Percentiles rank a stretch among this genome's conserved stretches.
Conservation (phyloP, 2,329 filamentous ascomycete species). For the Colletotrichum gloeosporioides region DNA sequence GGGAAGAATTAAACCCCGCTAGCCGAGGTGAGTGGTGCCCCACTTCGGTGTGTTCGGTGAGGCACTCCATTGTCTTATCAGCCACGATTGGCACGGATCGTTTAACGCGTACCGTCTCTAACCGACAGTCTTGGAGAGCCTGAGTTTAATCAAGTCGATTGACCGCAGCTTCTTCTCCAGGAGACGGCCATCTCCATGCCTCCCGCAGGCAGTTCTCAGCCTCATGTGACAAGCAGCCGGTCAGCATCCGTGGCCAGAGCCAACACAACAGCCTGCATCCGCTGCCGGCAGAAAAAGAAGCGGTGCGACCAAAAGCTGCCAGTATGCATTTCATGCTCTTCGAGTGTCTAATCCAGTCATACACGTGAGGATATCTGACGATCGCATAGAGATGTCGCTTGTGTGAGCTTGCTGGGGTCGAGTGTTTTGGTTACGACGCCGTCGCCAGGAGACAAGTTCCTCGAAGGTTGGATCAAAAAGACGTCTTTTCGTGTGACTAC, state of each 20-base stretch:
- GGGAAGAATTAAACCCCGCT: constrained; percentile 16
- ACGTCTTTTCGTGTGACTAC: neutral
- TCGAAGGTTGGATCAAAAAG: neutral
- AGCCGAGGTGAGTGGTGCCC: neutral
- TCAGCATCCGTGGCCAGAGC: neutral
- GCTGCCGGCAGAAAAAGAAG: neutral
- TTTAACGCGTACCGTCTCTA: neutral
- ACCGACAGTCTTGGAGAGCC: neutral
- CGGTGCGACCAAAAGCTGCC: neutral
- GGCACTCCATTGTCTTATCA: neutral
- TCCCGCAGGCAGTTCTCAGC: neutral
- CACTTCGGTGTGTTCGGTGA: neutral
- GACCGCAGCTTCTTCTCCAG: neutral
- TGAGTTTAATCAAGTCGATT: neutral
- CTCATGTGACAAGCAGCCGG: neutral
- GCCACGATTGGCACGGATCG: neutral
- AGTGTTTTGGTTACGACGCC: neutral
- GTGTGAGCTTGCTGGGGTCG: neutral
- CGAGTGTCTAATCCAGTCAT: neutral
- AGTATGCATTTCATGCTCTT: neutral
- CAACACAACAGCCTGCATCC: neutral
- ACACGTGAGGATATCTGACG: neutral
- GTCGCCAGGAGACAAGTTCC: neutral
- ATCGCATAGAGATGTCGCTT: neutral
- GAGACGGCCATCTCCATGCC: neutral